A percentile compares a stretch with the other conserved stretches of the same genome.
phyloP scores from a whole-genome alignment of 257 asterid species.

The Lycium ferocissimum region DNA sequence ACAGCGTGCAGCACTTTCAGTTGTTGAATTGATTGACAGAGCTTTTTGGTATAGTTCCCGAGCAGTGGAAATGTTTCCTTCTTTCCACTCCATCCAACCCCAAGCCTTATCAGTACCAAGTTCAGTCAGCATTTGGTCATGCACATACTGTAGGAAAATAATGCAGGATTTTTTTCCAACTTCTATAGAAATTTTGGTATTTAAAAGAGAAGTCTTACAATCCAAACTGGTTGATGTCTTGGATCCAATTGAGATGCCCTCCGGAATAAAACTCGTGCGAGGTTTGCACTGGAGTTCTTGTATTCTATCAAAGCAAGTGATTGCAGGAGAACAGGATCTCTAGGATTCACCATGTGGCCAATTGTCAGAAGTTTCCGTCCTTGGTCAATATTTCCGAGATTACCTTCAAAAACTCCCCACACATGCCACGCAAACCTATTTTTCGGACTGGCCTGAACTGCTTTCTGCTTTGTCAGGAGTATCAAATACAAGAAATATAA shows the following conservation, averaged over 20 bases:
- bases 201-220: slow-evolving; percentile 52
- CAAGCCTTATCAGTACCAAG: slow-evolving; percentile 65
- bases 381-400: slow-evolving; percentile 64
- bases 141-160: too few relatives aligned
- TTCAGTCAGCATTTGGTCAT: neutral
- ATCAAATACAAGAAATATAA: neutral
- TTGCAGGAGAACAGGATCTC: slow-evolving; percentile 96
- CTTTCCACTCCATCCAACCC: slow-evolving; percentile 99
- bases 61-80: slow-evolving; percentile 84
- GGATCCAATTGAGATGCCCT: slow-evolving; percentile 87
- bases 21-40: slow-evolving; percentile 67
- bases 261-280: slow-evolving; percentile 75
- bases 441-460: slow-evolving; percentile 97
- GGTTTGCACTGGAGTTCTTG: slow-evolving; percentile 70
- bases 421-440: slow-evolving; percentile 99
- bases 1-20: slow-evolving; percentile 91
- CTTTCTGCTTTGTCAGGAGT: slow-evolving; percentile 56
- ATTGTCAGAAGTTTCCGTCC: slow-evolving; percentile 89
- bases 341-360: slow-evolving; percentile 85
- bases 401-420: slow-evolving; percentile 95
- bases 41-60: slow-evolving; percentile 85
- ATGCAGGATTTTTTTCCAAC: neutral
- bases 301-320: slow-evolving; percentile 87
- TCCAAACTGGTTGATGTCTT: slow-evolving; percentile 96
- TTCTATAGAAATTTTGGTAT: neutral